These are phyloP conservation scores for Populus deltoides DNA, from an alignment of 345 rosid genomes.

Conservation along the genomic window DNA sequence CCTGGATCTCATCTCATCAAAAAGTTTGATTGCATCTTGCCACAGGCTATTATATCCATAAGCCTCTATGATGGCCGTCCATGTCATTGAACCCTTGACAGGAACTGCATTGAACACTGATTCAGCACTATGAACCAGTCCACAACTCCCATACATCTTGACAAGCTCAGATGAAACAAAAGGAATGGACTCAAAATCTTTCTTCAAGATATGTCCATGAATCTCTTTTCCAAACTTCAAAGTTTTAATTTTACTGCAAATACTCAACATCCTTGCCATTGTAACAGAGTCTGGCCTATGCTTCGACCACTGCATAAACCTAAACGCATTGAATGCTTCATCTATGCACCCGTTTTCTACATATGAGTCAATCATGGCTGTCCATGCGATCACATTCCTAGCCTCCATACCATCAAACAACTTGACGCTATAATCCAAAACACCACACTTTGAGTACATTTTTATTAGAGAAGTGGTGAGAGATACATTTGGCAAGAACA, in stretches of 20 bases:
- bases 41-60: slow-evolving; percentile 42
- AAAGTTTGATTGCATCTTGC: slow-evolving; percentile 51
- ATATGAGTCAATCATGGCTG: slow-evolving; percentile 48
- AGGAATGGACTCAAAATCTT: slow-evolving; percentile 52
- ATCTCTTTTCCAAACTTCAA: slow-evolving; percentile 73
- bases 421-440: slow-evolving; percentile 47
- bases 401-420: slow-evolving; percentile 45
- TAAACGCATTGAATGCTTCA: slow-evolving; percentile 48
- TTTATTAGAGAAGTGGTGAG: slow-evolving; percentile 67
- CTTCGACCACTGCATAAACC: slow-evolving; percentile 63
- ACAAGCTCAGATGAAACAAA: slow-evolving; percentile 60
- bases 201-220: slow-evolving; percentile 67
- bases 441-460: slow-evolving; percentile 76
- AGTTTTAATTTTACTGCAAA: slow-evolving; percentile 52
- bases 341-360: slow-evolving; percentile 34
- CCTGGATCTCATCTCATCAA: slow-evolving; percentile 51
- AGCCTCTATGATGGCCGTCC: slow-evolving; percentile 84
- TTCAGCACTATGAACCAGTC: slow-evolving; percentile 45
- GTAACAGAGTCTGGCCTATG: slow-evolving; percentile 73
- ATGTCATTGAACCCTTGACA: slow-evolving; percentile 64
- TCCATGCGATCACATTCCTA: slow-evolving; percentile 27
- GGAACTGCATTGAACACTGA: slow-evolving; percentile 49
- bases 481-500: slow-evolving; percentile 70
- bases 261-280: slow-evolving; percentile 55
- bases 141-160: slow-evolving; percentile 71